phyloP scores from a whole-genome alignment of 2,329 filamentous ascomycete genomes.

The Ceratocystis alfenasii region DNA sequence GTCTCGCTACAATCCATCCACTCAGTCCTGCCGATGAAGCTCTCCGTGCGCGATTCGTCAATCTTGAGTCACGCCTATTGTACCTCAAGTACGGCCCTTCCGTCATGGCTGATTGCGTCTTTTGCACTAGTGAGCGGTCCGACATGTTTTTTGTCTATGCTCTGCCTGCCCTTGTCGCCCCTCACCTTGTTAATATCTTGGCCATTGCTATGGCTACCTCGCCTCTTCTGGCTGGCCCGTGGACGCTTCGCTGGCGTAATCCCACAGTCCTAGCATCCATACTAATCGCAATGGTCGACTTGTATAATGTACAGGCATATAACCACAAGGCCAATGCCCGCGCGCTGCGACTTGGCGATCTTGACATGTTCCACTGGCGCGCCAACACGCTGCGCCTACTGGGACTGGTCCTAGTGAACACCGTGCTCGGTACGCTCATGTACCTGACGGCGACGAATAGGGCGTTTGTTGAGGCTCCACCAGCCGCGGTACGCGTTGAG shows the following conservation, averaged over 20 bases:
- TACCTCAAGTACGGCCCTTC: constrained; percentile 75
- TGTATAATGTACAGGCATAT: constrained; percentile 54
- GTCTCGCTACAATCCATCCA: constrained; percentile 49
- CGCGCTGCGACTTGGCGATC: constrained; percentile 48
- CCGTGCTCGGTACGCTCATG: constrained; percentile 49
- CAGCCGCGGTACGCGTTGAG: constrained; percentile 55
- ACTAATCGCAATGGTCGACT: constrained; percentile 49
- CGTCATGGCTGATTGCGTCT: constrained; percentile 62
- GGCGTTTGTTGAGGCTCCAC: constrained; percentile 53
- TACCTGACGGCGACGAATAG: constrained; percentile 72
- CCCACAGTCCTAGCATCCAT: constrained; percentile 53
- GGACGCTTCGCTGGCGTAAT: constrained; percentile 56
- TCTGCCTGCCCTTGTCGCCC: constrained; percentile 56
- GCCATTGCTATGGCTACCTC: constrained; percentile 64
- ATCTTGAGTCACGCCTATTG: constrained; percentile 59
- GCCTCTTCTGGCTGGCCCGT: constrained; percentile 47
- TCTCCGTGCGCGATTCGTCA: constrained; percentile 57
- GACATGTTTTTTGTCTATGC: constrained; percentile 69
- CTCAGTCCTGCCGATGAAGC: constrained; percentile 50
- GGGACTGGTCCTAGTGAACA: constrained; percentile 53
- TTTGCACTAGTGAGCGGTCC: constrained; percentile 62
- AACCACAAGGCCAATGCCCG: constrained; percentile 52
- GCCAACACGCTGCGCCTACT: constrained; percentile 51
- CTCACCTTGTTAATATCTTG: constrained; percentile 70
- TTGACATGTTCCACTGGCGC: constrained; percentile 63